Percentiles rank a stretch among this genome's conserved stretches.
Evolutionary conservation across 83 land plant genomes (phyloP).

Genomic region (Picea engelmannii): DNA sequence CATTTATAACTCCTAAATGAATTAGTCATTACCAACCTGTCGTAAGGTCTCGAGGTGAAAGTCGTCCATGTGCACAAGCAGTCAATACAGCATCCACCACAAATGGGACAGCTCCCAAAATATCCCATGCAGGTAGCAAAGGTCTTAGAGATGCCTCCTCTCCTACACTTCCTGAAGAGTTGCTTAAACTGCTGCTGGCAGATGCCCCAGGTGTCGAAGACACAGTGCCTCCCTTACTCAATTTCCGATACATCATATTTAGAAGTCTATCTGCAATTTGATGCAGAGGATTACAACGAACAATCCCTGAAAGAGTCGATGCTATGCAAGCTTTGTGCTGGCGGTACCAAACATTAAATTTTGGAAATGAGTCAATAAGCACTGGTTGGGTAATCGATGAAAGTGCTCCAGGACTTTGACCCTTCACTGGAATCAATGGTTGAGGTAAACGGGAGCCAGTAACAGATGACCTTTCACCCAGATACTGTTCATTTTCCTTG

Average conservation of each 20-base stretch:
- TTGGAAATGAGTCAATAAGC: constrained; percentile 68
- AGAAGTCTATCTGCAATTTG: constrained; percentile 72
- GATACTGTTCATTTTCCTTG: neutral
- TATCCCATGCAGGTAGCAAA: constrained; percentile 78
- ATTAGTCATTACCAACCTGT: constrained; percentile 52
- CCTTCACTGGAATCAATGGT: too few species aligned
- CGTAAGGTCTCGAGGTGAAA: constrained; percentile 72
- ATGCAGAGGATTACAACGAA: constrained; percentile 65
- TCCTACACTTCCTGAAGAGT: constrained; percentile 27
- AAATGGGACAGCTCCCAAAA: constrained; percentile 77
- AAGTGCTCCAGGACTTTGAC: neutral
- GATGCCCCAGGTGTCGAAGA: constrained; percentile 36
- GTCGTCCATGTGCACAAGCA: constrained; percentile 77
- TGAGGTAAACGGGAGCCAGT: too few species aligned
- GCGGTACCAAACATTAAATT: constrained; percentile 69
- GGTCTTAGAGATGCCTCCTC: constrained; percentile 63
- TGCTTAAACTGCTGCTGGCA: constrained; percentile 33
- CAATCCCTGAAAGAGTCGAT: constrained; percentile 72
- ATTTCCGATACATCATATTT: constrained; percentile 67
- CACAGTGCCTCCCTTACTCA: constrained; percentile 41
- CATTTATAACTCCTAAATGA: neutral
- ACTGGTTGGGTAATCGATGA: constrained; percentile 32
- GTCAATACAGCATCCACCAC: constrained; percentile 79
- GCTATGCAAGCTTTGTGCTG: constrained; percentile 81
- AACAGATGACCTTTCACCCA: too few species aligned